A percentile compares a stretch with the other conserved stretches of the same genome.
phyloP scores from a whole-genome alignment of 1,284 basidiomycete species.

The Marasmius oreades region DNA sequence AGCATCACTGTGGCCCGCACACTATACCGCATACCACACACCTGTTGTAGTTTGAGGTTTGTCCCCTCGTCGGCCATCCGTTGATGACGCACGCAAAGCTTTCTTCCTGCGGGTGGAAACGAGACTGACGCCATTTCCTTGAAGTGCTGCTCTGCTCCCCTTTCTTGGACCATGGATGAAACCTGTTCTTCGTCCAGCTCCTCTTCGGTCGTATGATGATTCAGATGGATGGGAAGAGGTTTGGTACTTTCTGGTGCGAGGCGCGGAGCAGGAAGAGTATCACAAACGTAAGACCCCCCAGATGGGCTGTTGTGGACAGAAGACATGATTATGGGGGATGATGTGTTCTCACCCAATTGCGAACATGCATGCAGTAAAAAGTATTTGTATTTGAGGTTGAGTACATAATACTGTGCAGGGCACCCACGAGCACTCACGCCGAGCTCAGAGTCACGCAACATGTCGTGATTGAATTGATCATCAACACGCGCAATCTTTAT shows the following conservation, averaged over 20 bases:
- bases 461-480: conserved; percentile 7
- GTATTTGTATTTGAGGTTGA: too few relatives aligned
- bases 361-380: too few relatives aligned
- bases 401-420: too few relatives aligned
- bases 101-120: conserved; percentile 48
- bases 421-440: too few relatives aligned
- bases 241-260: conserved; percentile 30
- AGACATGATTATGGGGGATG: conserved; percentile 14
- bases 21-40: conserved; percentile 26
- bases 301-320: conserved; percentile 20
- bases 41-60: conserved; percentile 90
- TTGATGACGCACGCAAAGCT: conserved; percentile 89
- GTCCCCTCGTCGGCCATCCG: conserved; percentile 97
- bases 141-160: conserved; percentile 8
- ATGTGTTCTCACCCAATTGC: too few relatives aligned
- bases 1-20: not conserved
- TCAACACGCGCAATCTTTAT: not conserved
- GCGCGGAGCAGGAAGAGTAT: conserved; percentile 66
- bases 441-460: not conserved
- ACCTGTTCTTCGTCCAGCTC: not conserved
- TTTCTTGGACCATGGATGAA: not conserved
- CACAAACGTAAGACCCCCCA: conserved; percentile 50
- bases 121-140: conserved; percentile 18
- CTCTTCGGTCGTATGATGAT: conserved; percentile 1
- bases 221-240: conserved; percentile 9